Conservation (phyloP, 2,329 filamentous ascomycete genomes). For the Scytalidium sp. region DNA sequence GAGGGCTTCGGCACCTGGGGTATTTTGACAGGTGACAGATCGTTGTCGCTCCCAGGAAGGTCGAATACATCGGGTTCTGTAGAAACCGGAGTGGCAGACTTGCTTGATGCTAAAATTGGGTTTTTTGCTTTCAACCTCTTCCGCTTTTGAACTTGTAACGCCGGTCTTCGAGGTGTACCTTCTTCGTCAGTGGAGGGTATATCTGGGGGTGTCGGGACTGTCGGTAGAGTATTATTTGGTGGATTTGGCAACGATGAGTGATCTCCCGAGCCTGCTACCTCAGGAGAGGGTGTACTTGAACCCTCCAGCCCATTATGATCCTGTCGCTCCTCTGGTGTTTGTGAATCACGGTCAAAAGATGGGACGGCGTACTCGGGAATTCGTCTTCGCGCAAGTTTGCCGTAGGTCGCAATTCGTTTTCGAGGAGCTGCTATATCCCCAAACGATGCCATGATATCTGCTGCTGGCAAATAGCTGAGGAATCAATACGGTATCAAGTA, state of each 20-base stretch:
- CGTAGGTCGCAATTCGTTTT: conserved; percentile 29
- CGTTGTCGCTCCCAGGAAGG: conserved; percentile 20
- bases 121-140: not conserved
- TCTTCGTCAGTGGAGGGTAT: not conserved
- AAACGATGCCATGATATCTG: conserved; percentile 23
- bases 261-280: not conserved
- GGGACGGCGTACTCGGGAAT: conserved; percentile 23
- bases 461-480: not conserved
- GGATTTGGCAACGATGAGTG: not conserved
- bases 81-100: not conserved
- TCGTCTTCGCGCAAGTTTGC: conserved; percentile 25
- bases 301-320: not conserved
- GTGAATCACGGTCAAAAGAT: conserved; percentile 14
- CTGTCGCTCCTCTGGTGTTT: conserved; percentile 12
- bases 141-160: not conserved
- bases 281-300: not conserved
- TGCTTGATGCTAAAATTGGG: not conserved
- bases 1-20: conserved; percentile 1
- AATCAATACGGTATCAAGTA: too few relatives aligned
- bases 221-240: not conserved
- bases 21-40: conserved; percentile 6
- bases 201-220: not conserved
- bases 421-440: conserved; percentile 18
- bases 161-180: not conserved
- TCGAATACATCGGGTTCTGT: conserved; percentile 11